Percentiles rank a stretch among this genome's conserved stretches.
Evolutionary conservation across 139 green algal genomes (phyloP).

Genomic region (Chlorella sp.): DNA sequence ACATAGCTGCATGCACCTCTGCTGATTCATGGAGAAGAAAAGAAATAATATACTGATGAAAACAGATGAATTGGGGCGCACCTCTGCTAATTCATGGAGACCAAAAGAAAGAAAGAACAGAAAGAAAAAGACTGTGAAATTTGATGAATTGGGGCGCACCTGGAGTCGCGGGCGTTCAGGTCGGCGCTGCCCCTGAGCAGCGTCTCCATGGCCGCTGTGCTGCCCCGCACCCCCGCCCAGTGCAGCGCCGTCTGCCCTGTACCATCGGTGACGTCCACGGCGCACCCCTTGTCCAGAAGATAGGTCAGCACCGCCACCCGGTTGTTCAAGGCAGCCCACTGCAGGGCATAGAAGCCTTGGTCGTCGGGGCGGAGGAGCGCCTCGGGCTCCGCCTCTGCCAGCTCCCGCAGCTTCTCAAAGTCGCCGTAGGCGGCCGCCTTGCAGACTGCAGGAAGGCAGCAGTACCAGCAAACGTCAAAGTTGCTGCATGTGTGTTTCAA

Average conservation of each 20-base stretch:
- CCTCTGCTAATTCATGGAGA: too few species aligned
- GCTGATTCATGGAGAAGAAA: too few species aligned
- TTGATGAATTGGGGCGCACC: background rate
- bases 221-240: conserved; percentile 87
- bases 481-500: background rate
- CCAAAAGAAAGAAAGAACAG: too few species aligned
- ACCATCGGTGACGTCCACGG: conserved; percentile 72
- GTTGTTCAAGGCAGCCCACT: conserved; percentile 98
- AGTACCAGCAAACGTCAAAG: background rate
- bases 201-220: conserved; percentile 76
- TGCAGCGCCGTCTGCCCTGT: conserved; percentile 90
- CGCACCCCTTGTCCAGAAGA: conserved; percentile 72
- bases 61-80: too few species aligned
- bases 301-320: conserved; percentile 72
- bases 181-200: conserved; percentile 73
- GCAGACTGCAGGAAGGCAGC: conserved; percentile 44
- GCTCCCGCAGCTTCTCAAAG: conserved; percentile 72
- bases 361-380: conserved; percentile 70
- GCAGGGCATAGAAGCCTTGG: conserved; percentile 71
- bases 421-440: conserved; percentile 88
- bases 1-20: too few species aligned
- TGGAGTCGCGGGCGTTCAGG: conserved; percentile 39
- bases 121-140: too few species aligned
- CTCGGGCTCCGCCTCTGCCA: conserved; percentile 60
- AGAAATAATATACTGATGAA: too few species aligned